Percentiles rank a stretch among this genome's conserved stretches.
Evolutionary conservation across 202 grass and related monocot genomes (phyloP).

Genomic region (Bolboschoenoplectus hybrid): DNA sequence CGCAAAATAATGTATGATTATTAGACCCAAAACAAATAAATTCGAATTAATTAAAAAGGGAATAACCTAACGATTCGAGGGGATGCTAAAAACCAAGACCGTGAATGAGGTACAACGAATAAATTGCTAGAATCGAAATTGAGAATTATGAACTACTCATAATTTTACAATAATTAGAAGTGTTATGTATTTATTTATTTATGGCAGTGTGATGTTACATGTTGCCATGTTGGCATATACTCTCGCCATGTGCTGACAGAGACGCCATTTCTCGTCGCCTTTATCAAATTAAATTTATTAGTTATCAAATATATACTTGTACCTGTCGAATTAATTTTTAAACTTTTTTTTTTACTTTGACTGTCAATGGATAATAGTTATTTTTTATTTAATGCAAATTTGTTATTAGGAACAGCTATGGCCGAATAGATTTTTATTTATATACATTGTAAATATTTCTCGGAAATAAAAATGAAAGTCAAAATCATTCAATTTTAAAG

Average conservation of each 20-base stretch:
- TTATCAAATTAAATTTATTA: neutral
- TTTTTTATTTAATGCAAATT: neutral
- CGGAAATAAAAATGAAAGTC: no score
- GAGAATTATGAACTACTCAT: neutral
- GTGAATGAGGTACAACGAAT: neutral
- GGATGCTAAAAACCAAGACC: neutral
- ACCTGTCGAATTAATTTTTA: neutral
- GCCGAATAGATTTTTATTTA: no score
- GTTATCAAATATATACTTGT: no score
- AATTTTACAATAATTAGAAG: no score
- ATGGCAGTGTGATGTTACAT: neutral
- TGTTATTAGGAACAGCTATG: neutral
- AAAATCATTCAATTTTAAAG: no score
- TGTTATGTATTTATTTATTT: no score
- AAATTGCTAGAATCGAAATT: constrained; percentile 5
- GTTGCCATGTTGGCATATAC: neutral
- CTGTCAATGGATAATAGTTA: neutral
- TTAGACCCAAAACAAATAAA: no score
- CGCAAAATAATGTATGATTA: no score
- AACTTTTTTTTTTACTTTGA: neutral
- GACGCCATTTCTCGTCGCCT: neutral
- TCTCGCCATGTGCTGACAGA: constrained; percentile 25
- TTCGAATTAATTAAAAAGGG: neutral
- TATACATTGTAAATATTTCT: no score
- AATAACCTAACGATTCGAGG: neutral